A percentile compares a stretch with the other conserved stretches of the same genome.
phyloP scores from a whole-genome alignment of 2,329 filamentous ascomycete genomes.

The Huntiella savannae region DNA sequence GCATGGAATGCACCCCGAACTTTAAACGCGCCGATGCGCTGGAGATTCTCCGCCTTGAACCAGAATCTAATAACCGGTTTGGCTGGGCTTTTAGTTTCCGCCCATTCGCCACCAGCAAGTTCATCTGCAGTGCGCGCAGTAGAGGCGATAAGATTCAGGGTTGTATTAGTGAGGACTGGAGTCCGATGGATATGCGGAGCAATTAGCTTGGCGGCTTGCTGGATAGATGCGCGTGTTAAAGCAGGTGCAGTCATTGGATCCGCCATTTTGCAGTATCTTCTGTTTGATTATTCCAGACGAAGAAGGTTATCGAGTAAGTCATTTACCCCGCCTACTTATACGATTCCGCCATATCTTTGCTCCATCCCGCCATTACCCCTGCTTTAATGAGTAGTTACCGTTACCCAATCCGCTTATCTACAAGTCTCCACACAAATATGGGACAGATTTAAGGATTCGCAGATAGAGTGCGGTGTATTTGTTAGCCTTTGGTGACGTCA shows the following conservation, averaged over 20 bases:
- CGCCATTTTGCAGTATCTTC: slow-evolving; percentile 25
- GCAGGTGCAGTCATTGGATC: slow-evolving; percentile 36
- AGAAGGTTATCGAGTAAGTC: neutral
- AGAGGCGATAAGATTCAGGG: slow-evolving; percentile 57
- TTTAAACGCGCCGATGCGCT: slow-evolving; percentile 86
- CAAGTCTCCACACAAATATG: no score
- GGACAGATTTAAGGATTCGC: no score
- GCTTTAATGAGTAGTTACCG: no score
- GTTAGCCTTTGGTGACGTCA: no score
- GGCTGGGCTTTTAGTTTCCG: slow-evolving; percentile 42
- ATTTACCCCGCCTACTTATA: no score
- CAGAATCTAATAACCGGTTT: slow-evolving; percentile 53
- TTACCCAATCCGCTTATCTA: no score
- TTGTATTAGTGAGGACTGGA: slow-evolving; percentile 61
- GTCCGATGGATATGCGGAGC: slow-evolving; percentile 61
- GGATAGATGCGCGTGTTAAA: slow-evolving; percentile 53
- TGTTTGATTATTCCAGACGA: neutral
- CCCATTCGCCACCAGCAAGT: slow-evolving; percentile 36
- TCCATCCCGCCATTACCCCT: no score
- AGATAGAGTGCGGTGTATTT: no score
- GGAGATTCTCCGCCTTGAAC: slow-evolving; percentile 93
- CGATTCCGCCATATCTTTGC: no score
- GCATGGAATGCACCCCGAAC: slow-evolving; percentile 80
- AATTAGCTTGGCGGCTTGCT: slow-evolving; percentile 54
- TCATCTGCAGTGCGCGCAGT: slow-evolving; percentile 38